Evolutionary conservation across 2,329 filamentous ascomycete genomes (phyloP).

Genomic region (Cryphonectria parasitica): DNA sequence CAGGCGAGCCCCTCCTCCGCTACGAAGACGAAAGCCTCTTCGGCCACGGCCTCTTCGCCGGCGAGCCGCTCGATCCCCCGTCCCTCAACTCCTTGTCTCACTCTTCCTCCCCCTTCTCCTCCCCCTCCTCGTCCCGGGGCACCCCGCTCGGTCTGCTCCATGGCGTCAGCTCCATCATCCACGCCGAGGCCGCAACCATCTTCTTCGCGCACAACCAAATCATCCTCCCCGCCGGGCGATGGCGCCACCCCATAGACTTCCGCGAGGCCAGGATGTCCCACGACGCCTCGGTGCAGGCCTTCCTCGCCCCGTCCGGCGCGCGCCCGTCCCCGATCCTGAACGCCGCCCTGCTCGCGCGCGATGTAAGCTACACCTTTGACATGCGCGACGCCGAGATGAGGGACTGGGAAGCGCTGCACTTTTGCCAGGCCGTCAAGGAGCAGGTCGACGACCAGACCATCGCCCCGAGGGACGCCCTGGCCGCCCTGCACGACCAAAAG

Average conservation of each 20-base stretch:
- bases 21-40: not conserved
- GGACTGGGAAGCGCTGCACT: constrained; percentile 8
- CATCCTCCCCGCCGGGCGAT: constrained; percentile 8
- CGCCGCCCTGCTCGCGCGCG: constrained; percentile 10
- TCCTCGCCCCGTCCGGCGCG: no score
- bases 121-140: not conserved
- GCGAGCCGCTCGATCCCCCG: not conserved
- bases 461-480: not conserved
- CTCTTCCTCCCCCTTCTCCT: not conserved
- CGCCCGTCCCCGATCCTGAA: not conserved
- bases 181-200: constrained; percentile 13
- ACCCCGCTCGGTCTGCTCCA: constrained; percentile 11
- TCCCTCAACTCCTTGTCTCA: not conserved
- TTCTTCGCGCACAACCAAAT: constrained; percentile 20
- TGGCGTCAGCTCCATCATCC: constrained; percentile 15
- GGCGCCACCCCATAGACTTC: not conserved
- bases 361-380: constrained; percentile 26
- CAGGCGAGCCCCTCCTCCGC: constrained; percentile 2
- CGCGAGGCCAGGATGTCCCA: not conserved
- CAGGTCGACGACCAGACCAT: not conserved
- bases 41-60: not conserved
- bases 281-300: no score
- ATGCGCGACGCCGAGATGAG: constrained; percentile 17
- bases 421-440: not conserved
- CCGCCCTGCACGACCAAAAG: constrained; percentile 13